A percentile compares a stretch with the other conserved stretches of the same genome.
Evolutionary conservation across 2,329 filamentous ascomycete species (phyloP).

Genomic region (Aspergillus carbonarius): DNA sequence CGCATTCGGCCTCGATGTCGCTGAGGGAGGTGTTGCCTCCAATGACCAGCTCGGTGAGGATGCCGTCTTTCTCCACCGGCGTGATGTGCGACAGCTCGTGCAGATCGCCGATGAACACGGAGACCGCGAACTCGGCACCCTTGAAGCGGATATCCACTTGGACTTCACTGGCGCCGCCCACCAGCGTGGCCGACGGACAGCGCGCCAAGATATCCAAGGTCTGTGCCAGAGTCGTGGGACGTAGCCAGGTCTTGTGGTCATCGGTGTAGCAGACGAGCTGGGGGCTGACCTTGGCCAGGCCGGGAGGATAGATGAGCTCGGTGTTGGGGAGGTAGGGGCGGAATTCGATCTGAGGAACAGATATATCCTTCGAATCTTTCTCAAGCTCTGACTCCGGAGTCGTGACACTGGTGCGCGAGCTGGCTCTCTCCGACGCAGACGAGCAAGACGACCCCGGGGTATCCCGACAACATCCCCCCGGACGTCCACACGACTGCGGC

Average conservation of each 20-base stretch:
- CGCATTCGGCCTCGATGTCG: slow-evolving; percentile 74
- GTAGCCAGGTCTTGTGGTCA: slow-evolving; percentile 80
- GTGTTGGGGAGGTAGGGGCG: slow-evolving; percentile 86
- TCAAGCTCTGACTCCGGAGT: background rate
- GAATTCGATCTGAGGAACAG: slow-evolving; percentile 77
- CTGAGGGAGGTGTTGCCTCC: slow-evolving; percentile 82
- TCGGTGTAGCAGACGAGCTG: slow-evolving; percentile 78
- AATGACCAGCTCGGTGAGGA: slow-evolving; percentile 61
- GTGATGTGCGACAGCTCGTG: slow-evolving; percentile 72
- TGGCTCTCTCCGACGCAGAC: background rate
- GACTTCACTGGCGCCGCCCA: slow-evolving; percentile 84
- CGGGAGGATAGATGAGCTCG: slow-evolving; percentile 82
- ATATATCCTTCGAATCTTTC: background rate
- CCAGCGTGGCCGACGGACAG: slow-evolving; percentile 78
- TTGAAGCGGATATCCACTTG: slow-evolving; percentile 96
- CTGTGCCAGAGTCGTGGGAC: slow-evolving; percentile 75
- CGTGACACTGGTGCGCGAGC: background rate
- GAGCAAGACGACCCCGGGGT: slow-evolving; percentile 9
- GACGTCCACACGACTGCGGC: slow-evolving; percentile 23
- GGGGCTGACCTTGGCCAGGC: slow-evolving; percentile 73
- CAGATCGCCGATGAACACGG: slow-evolving; percentile 84
- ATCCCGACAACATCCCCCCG: slow-evolving; percentile 29
- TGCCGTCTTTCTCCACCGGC: slow-evolving; percentile 60
- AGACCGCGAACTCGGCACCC: slow-evolving; percentile 75
- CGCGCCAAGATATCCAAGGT: slow-evolving; percentile 78